These are phyloP conservation scores for Salix dunnii DNA, from an alignment of 345 rosid species.

Conservation along the genomic window DNA sequence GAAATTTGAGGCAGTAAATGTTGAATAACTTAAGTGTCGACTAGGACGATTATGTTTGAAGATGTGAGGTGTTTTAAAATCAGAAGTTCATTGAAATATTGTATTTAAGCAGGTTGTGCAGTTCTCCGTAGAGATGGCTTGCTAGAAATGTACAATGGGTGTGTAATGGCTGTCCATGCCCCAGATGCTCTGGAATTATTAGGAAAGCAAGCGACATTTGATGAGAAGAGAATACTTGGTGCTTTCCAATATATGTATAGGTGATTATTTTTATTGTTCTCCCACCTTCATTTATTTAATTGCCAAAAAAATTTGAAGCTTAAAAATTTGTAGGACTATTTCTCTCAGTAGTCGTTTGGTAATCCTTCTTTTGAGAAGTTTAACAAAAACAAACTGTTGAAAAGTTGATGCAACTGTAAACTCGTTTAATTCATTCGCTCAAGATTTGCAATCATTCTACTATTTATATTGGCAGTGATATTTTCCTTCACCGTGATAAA, in stretches of 20 bases:
- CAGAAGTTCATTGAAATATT: background rate
- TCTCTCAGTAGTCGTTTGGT: no score
- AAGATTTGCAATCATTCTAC: slow-evolving; percentile 1
- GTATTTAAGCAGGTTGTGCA: slow-evolving; percentile 46
- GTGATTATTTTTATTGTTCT: slow-evolving; percentile 28
- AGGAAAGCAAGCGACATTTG: slow-evolving; percentile 61
- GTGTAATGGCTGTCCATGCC: slow-evolving; percentile 69
- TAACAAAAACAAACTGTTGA: background rate
- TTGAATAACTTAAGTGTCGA: background rate
- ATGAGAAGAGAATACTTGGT: slow-evolving; percentile 74
- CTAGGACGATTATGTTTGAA: background rate
- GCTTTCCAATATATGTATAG: slow-evolving; percentile 85
- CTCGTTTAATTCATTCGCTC: background rate
- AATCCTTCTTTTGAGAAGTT: background rate
- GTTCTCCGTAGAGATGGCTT: slow-evolving; percentile 48
- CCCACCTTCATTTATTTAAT: background rate
- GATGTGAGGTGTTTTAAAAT: background rate
- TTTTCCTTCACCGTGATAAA: slow-evolving; percentile 74
- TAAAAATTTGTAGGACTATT: background rate
- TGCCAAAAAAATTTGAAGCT: no score
- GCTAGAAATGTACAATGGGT: slow-evolving; percentile 42
- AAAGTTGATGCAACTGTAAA: background rate
- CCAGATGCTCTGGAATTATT: slow-evolving; percentile 71
- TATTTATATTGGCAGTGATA: slow-evolving; percentile 51
- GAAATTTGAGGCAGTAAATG: background rate